Base-by-base conservation (phyloP, 2,329 filamentous ascomycete species). In the Lachnellula hyalina region DNA sequence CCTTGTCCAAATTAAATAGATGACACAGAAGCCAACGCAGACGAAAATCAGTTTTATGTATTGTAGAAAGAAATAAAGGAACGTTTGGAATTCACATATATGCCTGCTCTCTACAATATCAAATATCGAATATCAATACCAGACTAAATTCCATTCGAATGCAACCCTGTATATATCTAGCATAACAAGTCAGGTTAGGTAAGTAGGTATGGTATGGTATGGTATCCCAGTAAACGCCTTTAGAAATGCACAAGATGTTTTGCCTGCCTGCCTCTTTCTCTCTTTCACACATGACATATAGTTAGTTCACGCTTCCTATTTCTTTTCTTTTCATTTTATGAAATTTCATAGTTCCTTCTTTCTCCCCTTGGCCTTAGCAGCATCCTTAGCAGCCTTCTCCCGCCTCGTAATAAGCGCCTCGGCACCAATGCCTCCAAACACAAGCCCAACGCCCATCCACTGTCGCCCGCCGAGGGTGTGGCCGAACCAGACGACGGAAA, bases 381-480 rank as follows among this genome's bases (percentile, higher is more conserved):
- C 58, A 51, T 86, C 84, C 77, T 95, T 96, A 53, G 83, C 85
- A 67, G 84, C 76, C 80, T 97, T 96, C 77, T 96, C 93, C 62
- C 81, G 77, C 61, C 88, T 80, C 54, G 88, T 86, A 66, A 96
- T 89, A 60, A 83, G 77, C 1, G 87, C 93, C 75, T 99, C 94
- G 36, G 92, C 89, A 32, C 91, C 94, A 68, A 99, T 92, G 50
- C 93, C 94, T 25, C 92, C 91, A 75, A 99, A 99, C 8, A 99
- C 94, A 55, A 99, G 77, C 0, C 82, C 86, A 34, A 99, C 92
- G 60, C 94, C 94, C 6, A 95, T 75, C 89, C 92, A 96, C 75
- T 99, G 94, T 80, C 93, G 95, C n/a, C 77, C 74, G 28, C 83
- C 88, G 48, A 99, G 80, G 60, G 81, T 83, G 72, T 99, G 94